phyloP scores from a whole-genome alignment of 495 filamentous ascomycete genomes.

The Podospora tetraspora region DNA sequence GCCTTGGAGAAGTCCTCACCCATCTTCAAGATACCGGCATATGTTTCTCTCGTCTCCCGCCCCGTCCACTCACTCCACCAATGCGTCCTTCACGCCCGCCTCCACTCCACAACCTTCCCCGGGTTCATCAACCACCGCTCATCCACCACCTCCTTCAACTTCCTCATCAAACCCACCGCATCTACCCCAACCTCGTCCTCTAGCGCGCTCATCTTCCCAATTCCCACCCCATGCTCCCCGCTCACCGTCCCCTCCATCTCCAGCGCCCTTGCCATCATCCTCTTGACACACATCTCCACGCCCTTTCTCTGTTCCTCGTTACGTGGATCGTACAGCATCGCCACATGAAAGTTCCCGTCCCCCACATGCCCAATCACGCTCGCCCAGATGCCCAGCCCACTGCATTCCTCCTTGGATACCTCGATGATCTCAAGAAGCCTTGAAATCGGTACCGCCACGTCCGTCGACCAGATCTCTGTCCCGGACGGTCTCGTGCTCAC shows the following conservation, averaged over 20 bases:
- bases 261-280: conserved; percentile 31
- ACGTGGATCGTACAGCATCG: conserved; percentile 30
- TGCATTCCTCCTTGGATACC: conserved; percentile 58
- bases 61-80: no score
- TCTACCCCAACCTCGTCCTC: conserved; percentile 28
- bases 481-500: conserved; percentile 45
- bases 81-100: neutral
- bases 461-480: conserved; percentile 61
- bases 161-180: conserved; percentile 31
- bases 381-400: conserved; percentile 58
- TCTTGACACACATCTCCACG: conserved; percentile 20
- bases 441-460: conserved; percentile 66
- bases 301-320: conserved; percentile 20
- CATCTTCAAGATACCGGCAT: no score
- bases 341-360: conserved; percentile 35
- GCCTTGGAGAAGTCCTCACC: no score
- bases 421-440: conserved; percentile 63
- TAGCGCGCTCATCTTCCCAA: conserved; percentile 33
- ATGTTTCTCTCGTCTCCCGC: no score
- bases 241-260: conserved; percentile 38
- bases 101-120: conserved; percentile 33
- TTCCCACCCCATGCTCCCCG: conserved; percentile 35
- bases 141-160: conserved; percentile 30
- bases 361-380: conserved; percentile 73
- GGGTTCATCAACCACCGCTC: conserved; percentile 35